phyloP scores from a whole-genome alignment of 2,329 filamentous ascomycete species.

The Colletotrichum magnum region DNA sequence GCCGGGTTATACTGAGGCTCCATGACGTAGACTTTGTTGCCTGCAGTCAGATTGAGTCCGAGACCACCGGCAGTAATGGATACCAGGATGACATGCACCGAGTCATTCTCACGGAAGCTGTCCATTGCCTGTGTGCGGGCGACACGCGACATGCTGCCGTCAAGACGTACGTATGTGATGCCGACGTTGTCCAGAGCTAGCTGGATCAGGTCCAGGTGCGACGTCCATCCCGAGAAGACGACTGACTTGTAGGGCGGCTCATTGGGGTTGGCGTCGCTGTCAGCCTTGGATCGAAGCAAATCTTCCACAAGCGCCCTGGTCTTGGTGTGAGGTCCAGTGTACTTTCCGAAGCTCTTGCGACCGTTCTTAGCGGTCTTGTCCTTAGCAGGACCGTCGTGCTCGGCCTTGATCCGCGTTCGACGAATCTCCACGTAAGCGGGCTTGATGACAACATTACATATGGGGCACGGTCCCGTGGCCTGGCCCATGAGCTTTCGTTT shows the following conservation, averaged over 20 bases:
- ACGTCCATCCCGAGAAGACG: conserved; percentile 96
- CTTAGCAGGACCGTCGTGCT: conserved; percentile 67
- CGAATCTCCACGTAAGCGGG: conserved; percentile 78
- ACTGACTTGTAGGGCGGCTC: conserved; percentile 91
- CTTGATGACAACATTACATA: conserved; percentile 76
- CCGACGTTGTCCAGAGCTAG: conserved; percentile 78
- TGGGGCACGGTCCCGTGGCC: conserved; percentile 71
- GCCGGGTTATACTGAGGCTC: conserved; percentile 98
- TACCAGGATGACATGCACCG: conserved; percentile 85
- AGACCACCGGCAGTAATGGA: conserved; percentile 94
- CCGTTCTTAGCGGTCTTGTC: conserved; percentile 42
- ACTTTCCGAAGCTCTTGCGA: conserved; percentile 69
- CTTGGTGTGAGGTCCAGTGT: conserved; percentile 92
- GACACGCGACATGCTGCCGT: conserved; percentile 86
- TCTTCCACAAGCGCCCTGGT: conserved; percentile 86
- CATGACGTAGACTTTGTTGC: conserved; percentile 94
- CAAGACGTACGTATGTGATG: conserved; percentile 84
- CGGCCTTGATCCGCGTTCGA: conserved; percentile 69
- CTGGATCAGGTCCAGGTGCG: conserved; percentile 92
- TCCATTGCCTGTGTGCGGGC: conserved; percentile 83
- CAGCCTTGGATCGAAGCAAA: conserved; percentile 74
- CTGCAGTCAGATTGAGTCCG: conserved; percentile 90
- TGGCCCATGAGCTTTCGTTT: conserved; percentile 55
- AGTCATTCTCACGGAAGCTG: conserved; percentile 79
- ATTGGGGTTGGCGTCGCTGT: conserved; percentile 71